Base-by-base conservation (phyloP, 2,329 filamentous ascomycete genomes). In the Colletotrichum higginsianum region DNA sequence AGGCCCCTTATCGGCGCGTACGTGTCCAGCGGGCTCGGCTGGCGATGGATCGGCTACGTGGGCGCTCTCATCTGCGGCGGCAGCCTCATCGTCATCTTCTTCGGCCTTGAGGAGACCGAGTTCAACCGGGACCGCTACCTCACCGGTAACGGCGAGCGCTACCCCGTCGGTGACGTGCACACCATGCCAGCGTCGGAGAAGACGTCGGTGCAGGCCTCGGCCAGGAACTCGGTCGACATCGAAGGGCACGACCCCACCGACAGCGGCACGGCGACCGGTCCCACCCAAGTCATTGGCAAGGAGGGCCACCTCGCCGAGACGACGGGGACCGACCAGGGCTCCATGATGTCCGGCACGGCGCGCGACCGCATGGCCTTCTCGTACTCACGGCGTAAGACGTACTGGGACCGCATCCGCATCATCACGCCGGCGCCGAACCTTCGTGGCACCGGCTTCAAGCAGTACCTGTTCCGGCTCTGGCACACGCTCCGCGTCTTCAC, bases 351-450 rank as follows among this genome's bases (percentile, higher is more conserved):
- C 23, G 35, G 21, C 13, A 42, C 64, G 1, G 74, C 76, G 64
- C 76, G 72, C 1, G 75, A 75, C 16, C 74, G 75, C 35, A 69
- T 76, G 3, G 77, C 77, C 1, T 60, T 75, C 16, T 73, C 76
- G 0, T 80, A 76, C 70, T 72, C 78, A 40, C 74, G 76, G 15
- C 80, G 79, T 47, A 89, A 86, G 75, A 83, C 85, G 0, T 90
- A 90, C 79, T 84, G 83, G 80, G 81, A 89, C 75, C 85, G 87
- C 35, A 89, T 90, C 61, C 84, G 83, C 12, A 77, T 89, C 58
- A 87, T 90, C 72, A 90, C 88, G 0, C 87, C 85, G 0, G 86
- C 88, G 0, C 85, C 85, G 2, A 89, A 88, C 66, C 76, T 90
- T 62, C 82, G 82, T 21, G 88, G 88, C 2, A 82, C 83, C 0